phyloP scores from a whole-genome alignment of 2,329 filamentous ascomycete species.

The Arthrobotrys pseudoclavata region DNA sequence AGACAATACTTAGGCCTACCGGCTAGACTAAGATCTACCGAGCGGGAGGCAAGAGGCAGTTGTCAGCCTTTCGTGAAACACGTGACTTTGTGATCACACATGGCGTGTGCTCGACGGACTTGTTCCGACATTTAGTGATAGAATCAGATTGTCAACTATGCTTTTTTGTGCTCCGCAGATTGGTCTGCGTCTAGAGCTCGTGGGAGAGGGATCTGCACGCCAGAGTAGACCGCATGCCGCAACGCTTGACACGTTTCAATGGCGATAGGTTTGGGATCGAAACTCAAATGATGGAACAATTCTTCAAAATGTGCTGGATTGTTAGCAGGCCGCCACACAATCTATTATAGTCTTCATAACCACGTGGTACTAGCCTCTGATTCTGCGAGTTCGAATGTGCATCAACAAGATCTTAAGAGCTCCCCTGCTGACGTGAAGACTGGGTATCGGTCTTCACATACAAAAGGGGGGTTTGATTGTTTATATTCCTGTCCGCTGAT shows the following conservation, averaged over 20 bases:
- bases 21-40: constrained; percentile 27
- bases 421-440: constrained; percentile 28
- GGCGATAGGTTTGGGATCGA: constrained; percentile 14
- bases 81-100: constrained; percentile 37
- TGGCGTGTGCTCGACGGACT: constrained; percentile 22
- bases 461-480: constrained; percentile 9
- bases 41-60: constrained; percentile 24
- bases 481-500: constrained; percentile 20
- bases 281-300: constrained; percentile 14
- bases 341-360: constrained; percentile 8
- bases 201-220: constrained; percentile 28
- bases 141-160: constrained; percentile 10
- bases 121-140: constrained; percentile 19
- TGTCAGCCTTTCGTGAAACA: constrained; percentile 27
- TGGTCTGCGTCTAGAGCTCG: constrained; percentile 29
- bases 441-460: constrained; percentile 22
- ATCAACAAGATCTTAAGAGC: constrained; percentile 26
- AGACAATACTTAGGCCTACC: constrained; percentile 30
- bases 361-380: constrained; percentile 16
- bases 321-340: constrained; percentile 21
- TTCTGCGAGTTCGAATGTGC: constrained; percentile 20
- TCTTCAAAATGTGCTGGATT: constrained; percentile 26
- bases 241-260: constrained; percentile 47
- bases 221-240: constrained; percentile 21
- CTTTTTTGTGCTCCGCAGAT: constrained; percentile 4